These are phyloP conservation scores for Isatis lusitanica DNA, from an alignment of 441 rosid species.

Conservation along the genomic window DNA sequence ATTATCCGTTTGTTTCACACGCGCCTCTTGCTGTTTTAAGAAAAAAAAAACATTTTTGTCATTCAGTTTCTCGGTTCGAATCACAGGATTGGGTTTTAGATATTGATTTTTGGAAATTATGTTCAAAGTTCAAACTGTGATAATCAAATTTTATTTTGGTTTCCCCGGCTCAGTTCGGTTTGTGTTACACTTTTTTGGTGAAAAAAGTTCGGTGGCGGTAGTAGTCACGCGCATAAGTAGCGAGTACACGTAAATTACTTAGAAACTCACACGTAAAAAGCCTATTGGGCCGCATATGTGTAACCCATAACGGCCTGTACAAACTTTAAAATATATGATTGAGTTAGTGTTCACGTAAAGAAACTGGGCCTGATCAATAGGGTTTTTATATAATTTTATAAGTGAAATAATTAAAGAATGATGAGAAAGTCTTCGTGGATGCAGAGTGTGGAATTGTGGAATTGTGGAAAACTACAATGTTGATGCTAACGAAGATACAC, in stretches of 20 bases:
- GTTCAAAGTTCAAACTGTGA: background rate
- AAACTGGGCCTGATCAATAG: background rate
- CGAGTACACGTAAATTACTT: background rate
- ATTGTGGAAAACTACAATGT: background rate
- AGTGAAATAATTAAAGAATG: no score
- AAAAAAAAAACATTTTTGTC: background rate
- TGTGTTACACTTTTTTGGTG: background rate
- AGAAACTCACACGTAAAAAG: background rate
- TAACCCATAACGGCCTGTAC: background rate
- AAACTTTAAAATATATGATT: background rate
- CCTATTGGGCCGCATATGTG: background rate
- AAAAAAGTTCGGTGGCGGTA: background rate
- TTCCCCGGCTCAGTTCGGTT: background rate
- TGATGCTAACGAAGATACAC: constrained; percentile 12
- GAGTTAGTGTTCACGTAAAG: background rate
- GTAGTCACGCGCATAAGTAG: background rate
- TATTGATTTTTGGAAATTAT: background rate
- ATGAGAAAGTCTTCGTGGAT: constrained; percentile 1
- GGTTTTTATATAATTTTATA: no score
- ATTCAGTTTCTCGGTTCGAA: no score
- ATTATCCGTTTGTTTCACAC: constrained; percentile 43
- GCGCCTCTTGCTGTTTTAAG: constrained; percentile 8
- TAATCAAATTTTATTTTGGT: background rate
- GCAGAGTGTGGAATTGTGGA: constrained; percentile 1
- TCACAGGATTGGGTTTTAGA: no score